These are phyloP conservation scores for Waltergamsia citrina DNA, from an alignment of 2,329 filamentous ascomycete species.

Conservation along the genomic window DNA sequence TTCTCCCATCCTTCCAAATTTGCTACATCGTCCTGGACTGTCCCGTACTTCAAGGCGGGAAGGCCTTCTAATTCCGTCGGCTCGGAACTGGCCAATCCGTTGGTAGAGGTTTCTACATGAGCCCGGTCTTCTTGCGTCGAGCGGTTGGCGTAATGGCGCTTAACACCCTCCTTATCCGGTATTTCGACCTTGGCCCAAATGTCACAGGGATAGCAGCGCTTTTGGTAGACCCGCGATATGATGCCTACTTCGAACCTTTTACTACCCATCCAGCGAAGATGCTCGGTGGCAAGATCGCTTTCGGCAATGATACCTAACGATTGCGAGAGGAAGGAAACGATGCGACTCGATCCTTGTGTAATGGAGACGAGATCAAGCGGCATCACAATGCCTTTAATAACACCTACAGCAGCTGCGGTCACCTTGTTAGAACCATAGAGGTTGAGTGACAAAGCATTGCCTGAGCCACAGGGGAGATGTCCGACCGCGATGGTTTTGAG, in stretches of 20 bases:
- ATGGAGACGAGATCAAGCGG: slow-evolving; percentile 80
- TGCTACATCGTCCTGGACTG: slow-evolving; percentile 59
- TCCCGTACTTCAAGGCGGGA: slow-evolving; percentile 70
- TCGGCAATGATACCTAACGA: slow-evolving; percentile 85
- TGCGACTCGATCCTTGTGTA: slow-evolving; percentile 67
- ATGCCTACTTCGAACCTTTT: slow-evolving; percentile 80
- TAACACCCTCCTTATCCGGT: slow-evolving; percentile 64
- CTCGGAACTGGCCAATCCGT: neutral
- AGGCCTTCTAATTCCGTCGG: slow-evolving; percentile 44
- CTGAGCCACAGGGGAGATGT: slow-evolving; percentile 85
- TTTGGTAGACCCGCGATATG: slow-evolving; percentile 63
- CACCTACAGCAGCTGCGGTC: slow-evolving; percentile 67
- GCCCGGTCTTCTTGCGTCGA: neutral
- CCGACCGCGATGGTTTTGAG: slow-evolving; percentile 70
- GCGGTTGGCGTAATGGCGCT: slow-evolving; percentile 52
- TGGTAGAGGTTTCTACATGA: slow-evolving; percentile 1
- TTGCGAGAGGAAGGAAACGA: slow-evolving; percentile 84
- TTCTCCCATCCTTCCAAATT: slow-evolving; percentile 65
- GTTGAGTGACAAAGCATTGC: slow-evolving; percentile 90
- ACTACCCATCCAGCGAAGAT: slow-evolving; percentile 87
- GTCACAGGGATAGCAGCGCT: slow-evolving; percentile 80
- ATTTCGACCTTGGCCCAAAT: slow-evolving; percentile 77
- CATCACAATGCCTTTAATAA: slow-evolving; percentile 81
- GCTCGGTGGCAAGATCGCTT: slow-evolving; percentile 78
- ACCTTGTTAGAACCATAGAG: slow-evolving; percentile 71